These are phyloP conservation scores for Scortechinia acanthostroma DNA, from an alignment of 2,329 filamentous ascomycete genomes.

Conservation along the genomic window DNA sequence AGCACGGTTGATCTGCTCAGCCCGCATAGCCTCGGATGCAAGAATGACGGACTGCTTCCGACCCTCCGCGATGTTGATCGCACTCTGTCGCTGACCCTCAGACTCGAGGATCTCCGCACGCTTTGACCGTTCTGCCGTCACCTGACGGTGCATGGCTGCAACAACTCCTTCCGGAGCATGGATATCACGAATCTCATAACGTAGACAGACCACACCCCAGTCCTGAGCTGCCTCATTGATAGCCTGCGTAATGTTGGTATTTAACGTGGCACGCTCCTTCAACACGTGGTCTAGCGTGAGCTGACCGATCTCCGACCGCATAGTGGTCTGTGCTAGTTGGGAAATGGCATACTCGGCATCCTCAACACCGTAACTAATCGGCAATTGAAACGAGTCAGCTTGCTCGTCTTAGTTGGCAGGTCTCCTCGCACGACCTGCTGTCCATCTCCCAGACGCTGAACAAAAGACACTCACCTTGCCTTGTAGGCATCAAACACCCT, in stretches of 20 bases:
- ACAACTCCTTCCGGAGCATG: conserved; percentile 90
- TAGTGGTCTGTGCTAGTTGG: conserved; percentile 94
- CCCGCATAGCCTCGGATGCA: conserved; percentile 81
- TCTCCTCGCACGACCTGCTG: conserved; percentile 6
- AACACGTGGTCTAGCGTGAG: conserved; percentile 93
- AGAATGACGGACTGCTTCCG: conserved; percentile 95
- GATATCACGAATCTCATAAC: conserved; percentile 97
- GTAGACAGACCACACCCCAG: conserved; percentile 91
- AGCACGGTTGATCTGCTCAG: conserved; percentile 89
- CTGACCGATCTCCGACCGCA: conserved; percentile 97
- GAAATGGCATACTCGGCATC: conserved; percentile 98
- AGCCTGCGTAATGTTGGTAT: conserved; percentile 95
- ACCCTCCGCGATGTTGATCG: conserved; percentile 98
- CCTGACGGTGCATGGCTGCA: conserved; percentile 95
- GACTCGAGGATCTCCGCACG: conserved; percentile 95
- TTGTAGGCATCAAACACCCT: conserved; percentile 97
- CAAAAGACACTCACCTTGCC: conserved; percentile 60
- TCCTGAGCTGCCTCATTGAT: conserved; percentile 97
- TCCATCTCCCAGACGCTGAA: conserved; percentile 1
- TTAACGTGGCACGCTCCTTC: conserved; percentile 91
- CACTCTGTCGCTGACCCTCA: conserved; percentile 91
- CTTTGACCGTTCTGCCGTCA: conserved; percentile 94
- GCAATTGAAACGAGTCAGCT: background rate
- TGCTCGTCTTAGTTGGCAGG: too few relatives aligned
- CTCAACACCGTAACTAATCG: conserved; percentile 82